A percentile compares a stretch with the other conserved stretches of the same genome.
Evolutionary conservation across 768 basidiomycete species (phyloP).

Genomic region (Lepiota venenata): DNA sequence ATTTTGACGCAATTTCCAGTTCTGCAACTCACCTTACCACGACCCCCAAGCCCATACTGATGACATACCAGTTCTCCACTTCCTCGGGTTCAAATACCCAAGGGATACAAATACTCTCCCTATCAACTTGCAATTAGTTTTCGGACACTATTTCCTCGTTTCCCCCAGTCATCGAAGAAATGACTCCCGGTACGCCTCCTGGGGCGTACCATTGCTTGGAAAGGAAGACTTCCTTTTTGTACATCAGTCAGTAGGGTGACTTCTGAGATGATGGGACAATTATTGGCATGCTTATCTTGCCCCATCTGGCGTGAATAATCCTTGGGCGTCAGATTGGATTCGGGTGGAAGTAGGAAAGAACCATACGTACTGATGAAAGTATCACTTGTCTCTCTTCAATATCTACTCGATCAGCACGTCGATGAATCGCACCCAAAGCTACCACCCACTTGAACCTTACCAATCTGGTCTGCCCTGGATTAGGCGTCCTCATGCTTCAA

Average conservation of each 20-base stretch:
- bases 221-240: too few relatives aligned
- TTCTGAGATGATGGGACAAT: too few relatives aligned
- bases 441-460: conserved; percentile 66
- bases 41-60: conserved; percentile 51
- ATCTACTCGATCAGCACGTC: conserved; percentile 36
- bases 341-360: background rate
- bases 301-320: too few relatives aligned
- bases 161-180: conserved; percentile 64
- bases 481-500: conserved; percentile 9
- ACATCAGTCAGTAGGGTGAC: too few relatives aligned
- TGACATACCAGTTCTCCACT: conserved; percentile 60
- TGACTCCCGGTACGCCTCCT: too few relatives aligned
- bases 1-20: conserved; percentile 29
- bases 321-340: conserved; percentile 4
- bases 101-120: conserved; percentile 53
- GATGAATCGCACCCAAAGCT: background rate
- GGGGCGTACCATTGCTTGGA: too few relatives aligned
- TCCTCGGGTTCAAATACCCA: conserved; percentile 67
- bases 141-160: conserved; percentile 62
- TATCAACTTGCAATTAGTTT: conserved; percentile 70
- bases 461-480: conserved; percentile 60
- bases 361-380: conserved; percentile 85
- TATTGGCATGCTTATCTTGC: too few relatives aligned
- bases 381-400: conserved; percentile 83
- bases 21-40: conserved; percentile 59